A percentile compares a stretch with the other conserved stretches of the same genome.
phyloP scores from a whole-genome alignment of 1,284 basidiomycete species.

The Cutaneotrichosporon dermatis region DNA sequence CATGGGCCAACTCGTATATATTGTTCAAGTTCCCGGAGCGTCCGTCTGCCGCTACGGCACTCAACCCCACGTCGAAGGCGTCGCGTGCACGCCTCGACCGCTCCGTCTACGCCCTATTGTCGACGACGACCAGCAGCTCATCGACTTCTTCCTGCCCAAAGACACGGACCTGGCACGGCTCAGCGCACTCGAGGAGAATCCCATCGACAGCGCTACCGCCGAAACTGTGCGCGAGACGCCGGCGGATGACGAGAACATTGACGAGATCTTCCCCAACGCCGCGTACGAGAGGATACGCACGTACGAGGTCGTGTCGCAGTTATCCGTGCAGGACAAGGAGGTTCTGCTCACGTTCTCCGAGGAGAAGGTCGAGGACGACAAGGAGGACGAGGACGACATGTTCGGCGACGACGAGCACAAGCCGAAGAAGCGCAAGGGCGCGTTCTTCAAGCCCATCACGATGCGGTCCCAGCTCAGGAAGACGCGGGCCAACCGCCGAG shows the following conservation, averaged over 20 bases:
- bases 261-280: constrained; percentile 32
- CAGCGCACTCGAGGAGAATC: constrained; percentile 21
- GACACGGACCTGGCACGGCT: constrained; percentile 58
- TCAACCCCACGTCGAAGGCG: constrained; percentile 60
- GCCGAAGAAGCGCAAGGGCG: constrained; percentile 57
- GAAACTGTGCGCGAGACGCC: constrained; percentile 2
- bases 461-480: constrained; percentile 81
- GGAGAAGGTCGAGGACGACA: constrained; percentile 16
- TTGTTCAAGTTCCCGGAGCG: constrained; percentile 82
- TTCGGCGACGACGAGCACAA: constrained; percentile 19
- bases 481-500: constrained; percentile 53
- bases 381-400: constrained; percentile 17
- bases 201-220: constrained; percentile 20
- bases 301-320: constrained; percentile 40
- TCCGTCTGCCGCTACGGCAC: constrained; percentile 62
- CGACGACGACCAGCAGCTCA: constrained; percentile 71
- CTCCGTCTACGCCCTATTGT: constrained; percentile 80
- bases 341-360: constrained; percentile 71
- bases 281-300: constrained; percentile 39
- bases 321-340: constrained; percentile 56
- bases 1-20: constrained; percentile 86
- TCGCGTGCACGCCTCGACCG: constrained; percentile 60
- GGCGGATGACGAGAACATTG: constrained; percentile 24
- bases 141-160: constrained; percentile 80
- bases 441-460: constrained; percentile 81